Percentiles rank a stretch among this genome's conserved stretches.
These are phyloP conservation scores for Apiospora hydei DNA, from an alignment of 2,329 filamentous ascomycete species.

Conservation along the genomic window DNA sequence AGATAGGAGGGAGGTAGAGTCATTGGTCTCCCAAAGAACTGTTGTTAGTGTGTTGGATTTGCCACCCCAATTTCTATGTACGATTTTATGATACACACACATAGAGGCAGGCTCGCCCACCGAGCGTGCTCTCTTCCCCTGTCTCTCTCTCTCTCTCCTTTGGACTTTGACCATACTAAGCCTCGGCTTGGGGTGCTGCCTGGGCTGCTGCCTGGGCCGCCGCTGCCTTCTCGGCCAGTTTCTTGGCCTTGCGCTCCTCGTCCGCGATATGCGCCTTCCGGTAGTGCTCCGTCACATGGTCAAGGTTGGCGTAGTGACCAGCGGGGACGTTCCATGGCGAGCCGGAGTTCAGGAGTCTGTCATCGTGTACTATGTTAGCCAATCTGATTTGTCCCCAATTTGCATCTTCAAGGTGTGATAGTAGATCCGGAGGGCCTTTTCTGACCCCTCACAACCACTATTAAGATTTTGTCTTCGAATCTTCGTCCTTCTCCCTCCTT, in stretches of 20 bases:
- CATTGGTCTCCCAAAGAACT: neutral
- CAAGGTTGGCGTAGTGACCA: constrained; percentile 61
- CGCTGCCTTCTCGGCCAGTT: constrained; percentile 48
- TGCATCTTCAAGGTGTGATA: neutral
- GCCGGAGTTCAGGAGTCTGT: constrained; percentile 58
- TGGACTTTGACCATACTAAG: constrained; percentile 20
- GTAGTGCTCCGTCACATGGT: constrained; percentile 65
- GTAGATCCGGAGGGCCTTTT: neutral
- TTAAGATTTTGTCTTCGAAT: neutral
- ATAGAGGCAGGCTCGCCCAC: neutral
- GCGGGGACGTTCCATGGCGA: constrained; percentile 62
- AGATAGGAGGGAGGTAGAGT: neutral
- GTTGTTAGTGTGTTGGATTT: neutral
- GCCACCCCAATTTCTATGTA: neutral
- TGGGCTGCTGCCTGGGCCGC: neutral
- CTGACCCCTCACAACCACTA: neutral
- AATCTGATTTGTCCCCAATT: neutral
- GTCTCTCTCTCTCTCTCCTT: constrained; percentile 1
- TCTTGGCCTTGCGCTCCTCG: constrained; percentile 62
- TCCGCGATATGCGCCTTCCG: constrained; percentile 60
- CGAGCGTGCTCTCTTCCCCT: constrained; percentile 6
- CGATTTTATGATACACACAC: constrained; percentile 13
- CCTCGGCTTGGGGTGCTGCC: constrained; percentile 25
- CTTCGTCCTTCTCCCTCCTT: neutral
- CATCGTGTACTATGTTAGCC: neutral